Conservation (phyloP, 139 green algal genomes). For the Auxenochlorella pyrenoidosa region DNA sequence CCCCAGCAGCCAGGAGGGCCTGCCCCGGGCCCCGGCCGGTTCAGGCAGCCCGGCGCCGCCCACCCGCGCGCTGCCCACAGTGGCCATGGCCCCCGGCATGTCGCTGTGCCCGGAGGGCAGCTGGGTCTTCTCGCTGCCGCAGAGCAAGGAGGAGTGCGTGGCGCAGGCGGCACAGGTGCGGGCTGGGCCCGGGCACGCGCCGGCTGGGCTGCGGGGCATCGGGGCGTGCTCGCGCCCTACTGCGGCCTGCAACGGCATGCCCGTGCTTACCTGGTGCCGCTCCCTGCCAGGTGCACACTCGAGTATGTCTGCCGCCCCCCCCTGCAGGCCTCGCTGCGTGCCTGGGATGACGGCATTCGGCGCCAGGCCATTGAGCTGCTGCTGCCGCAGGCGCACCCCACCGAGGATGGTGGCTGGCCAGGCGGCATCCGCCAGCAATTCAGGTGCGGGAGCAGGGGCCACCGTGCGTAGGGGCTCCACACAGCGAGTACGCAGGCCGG, state of each 20-base stretch:
- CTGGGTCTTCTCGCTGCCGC: constrained; percentile 40
- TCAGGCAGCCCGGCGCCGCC: background rate
- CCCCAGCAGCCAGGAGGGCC: too few species aligned
- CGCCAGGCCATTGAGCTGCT: constrained; percentile 81
- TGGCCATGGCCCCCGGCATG: constrained; percentile 2
- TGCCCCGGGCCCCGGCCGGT: too few species aligned
- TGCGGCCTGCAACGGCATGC: background rate
- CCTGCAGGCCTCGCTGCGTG: constrained; percentile 68
- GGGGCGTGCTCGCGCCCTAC: background rate
- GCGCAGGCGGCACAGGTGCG: constrained; percentile 20
- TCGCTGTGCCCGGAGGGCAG: constrained; percentile 25
- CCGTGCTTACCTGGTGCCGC: background rate
- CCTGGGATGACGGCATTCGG: constrained; percentile 68
- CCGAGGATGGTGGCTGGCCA: constrained; percentile 60
- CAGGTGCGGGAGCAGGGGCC: constrained; percentile 32
- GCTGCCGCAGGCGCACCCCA: constrained; percentile 65
- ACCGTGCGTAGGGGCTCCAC: background rate
- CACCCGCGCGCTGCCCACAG: background rate
- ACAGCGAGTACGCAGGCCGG: background rate
- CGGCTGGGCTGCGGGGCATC: background rate
- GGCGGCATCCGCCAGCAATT: constrained; percentile 92
- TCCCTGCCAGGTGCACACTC: too few species aligned
- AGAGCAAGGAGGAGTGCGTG: constrained; percentile 36
- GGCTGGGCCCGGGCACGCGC: background rate
- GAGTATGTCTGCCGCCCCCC: background rate